phyloP scores from a whole-genome alignment of 1,284 basidiomycete genomes.

The Ganoderma boninense region DNA sequence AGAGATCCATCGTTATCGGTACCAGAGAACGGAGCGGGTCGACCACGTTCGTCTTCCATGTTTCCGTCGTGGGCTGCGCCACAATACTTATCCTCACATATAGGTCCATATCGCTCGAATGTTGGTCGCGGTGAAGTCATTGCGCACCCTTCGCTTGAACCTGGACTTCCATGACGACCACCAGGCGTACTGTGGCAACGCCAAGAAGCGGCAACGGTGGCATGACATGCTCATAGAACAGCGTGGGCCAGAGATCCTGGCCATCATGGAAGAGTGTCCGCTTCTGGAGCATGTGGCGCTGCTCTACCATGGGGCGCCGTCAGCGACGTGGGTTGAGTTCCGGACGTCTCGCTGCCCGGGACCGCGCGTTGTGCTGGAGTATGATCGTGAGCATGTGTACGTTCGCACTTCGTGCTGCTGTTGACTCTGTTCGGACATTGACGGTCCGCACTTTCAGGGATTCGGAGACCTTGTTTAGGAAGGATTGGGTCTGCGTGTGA shows the following conservation, averaged over 20 bases:
- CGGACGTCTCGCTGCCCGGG: background rate
- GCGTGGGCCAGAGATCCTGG: no score
- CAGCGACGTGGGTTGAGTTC: background rate
- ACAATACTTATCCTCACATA: background rate
- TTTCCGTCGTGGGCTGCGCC: background rate
- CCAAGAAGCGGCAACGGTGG: background rate
- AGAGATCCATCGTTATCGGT: conserved; percentile 16
- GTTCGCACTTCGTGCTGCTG: background rate
- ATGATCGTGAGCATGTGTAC: background rate
- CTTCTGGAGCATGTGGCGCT: background rate
- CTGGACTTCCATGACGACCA: background rate
- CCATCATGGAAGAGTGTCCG: background rate
- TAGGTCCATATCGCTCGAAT: conserved; percentile 4
- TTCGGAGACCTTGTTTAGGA: no score
- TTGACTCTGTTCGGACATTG: no score
- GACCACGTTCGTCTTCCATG: background rate
- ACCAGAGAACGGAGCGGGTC: background rate
- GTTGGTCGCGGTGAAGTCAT: background rate
- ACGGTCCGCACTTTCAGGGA: no score
- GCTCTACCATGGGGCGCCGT: background rate
- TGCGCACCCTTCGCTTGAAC: background rate
- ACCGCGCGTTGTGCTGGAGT: background rate
- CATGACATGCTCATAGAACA: no score
- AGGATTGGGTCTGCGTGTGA: no score
- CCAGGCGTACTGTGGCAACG: background rate